Evolutionary conservation across 2,329 filamentous ascomycete species (phyloP), one percentile per base, ranked within the genome.

Genomic region (Nigrospora osmanthi): DNA sequence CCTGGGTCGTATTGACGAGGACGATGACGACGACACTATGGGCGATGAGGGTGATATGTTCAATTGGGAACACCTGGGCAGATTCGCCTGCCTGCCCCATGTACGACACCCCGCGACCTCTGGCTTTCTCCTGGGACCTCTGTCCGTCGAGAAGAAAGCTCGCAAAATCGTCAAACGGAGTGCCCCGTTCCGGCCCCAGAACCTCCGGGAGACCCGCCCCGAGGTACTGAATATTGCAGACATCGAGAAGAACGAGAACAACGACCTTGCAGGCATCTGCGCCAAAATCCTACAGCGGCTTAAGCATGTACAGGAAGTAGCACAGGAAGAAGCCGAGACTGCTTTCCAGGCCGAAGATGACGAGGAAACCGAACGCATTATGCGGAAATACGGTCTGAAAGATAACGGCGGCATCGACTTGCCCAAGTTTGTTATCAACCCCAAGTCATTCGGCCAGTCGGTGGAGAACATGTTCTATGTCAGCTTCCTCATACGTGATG

Each of bases 401-500:
- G 72, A 75, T 15, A 81, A 81, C 2, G 83, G 82, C 1, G 87
- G 87, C 14, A 78, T 95, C 4, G 81, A 87, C 41, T 67, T 96
- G 12, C 85, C 96, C 62, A 81, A 85, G 43, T 97, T 96, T 54
- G 87, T 89, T 35, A 78, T 97, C 51, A 95, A 98, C 55, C 93
- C 93, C 1, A 71, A 71, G 35, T 95, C 89, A 1, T 98, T 97
- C 57, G 88, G 88, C 0, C 93, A 98, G 64, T 95, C 89, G 0
- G 83, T 98, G 7, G 93, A 98, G 62, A 98, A 98, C 56, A 73
- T 98, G 56, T 98, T 98, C 64, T 97, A 97, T 61, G 80, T 95
- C 54, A 94, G 88, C 60, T 98, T 98, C 59, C 69, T 98, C 49
- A 89, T 97, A 48, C 81, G 87, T 47, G 93, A 98, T 65, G 89